Percentiles rank a stretch among this genome's conserved stretches.
phyloP scores from a whole-genome alignment of 1,284 basidiomycete species.

The Cerioporus squamosus region DNA sequence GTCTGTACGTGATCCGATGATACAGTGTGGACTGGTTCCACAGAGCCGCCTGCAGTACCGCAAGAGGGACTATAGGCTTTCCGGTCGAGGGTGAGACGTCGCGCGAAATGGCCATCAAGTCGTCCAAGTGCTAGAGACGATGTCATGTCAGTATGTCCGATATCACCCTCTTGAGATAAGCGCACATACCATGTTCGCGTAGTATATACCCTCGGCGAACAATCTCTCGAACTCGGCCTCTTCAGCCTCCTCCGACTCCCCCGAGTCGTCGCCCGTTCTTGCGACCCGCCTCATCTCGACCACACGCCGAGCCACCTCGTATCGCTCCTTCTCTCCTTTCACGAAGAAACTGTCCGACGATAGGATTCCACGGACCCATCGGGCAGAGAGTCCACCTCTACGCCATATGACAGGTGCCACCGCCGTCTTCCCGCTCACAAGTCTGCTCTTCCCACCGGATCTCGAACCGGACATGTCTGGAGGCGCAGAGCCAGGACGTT shows the following conservation, averaged over 20 bases:
- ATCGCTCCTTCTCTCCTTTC: conserved; percentile 79
- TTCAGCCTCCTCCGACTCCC: conserved; percentile 43
- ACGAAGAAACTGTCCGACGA: conserved; percentile 86
- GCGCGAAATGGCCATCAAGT: conserved; percentile 72
- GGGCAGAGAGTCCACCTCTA: conserved; percentile 69
- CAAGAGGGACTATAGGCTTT: conserved; percentile 70
- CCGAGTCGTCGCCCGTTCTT: conserved; percentile 44
- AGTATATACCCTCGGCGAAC: conserved; percentile 85
- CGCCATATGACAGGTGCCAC: conserved; percentile 63
- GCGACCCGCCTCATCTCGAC: conserved; percentile 71
- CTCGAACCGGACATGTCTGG: conserved; percentile 18
- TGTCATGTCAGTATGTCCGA: conserved; percentile 11
- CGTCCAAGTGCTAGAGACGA: conserved; percentile 67
- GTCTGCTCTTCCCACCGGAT: neutral
- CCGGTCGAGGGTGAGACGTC: conserved; percentile 76
- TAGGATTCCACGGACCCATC: conserved; percentile 78
- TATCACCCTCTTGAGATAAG: neutral
- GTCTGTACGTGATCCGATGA: conserved; percentile 55
- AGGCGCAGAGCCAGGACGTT: conserved; percentile 21
- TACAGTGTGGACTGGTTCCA: conserved; percentile 75
- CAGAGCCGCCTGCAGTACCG: conserved; percentile 74
- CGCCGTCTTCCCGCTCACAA: conserved; percentile 2
- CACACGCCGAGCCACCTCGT: conserved; percentile 76
- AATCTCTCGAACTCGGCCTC: conserved; percentile 72
- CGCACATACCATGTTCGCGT: conserved; percentile 80